These are phyloP conservation scores for Lantana camara DNA, from an alignment of 257 asterid genomes.

Conservation along the genomic window DNA sequence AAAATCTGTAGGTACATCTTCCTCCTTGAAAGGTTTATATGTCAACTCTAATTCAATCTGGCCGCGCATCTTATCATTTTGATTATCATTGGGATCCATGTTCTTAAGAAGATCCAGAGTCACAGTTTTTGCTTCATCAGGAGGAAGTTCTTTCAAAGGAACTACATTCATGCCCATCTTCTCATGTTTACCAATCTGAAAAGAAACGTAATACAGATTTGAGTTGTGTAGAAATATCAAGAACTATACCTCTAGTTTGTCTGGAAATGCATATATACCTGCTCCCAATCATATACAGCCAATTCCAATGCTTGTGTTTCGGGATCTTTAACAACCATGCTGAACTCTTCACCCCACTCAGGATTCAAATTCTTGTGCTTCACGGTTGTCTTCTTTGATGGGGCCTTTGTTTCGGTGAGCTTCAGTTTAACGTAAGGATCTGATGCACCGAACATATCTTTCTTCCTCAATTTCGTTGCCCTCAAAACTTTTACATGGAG, in stretches of 20 bases:
- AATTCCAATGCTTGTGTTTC: constrained; percentile 84
- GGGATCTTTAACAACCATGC: constrained; percentile 81
- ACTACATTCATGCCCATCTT: constrained; percentile 92
- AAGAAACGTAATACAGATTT: neutral
- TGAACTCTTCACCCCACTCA: constrained; percentile 93
- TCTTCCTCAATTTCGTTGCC: constrained; percentile 83
- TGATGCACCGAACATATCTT: constrained; percentile 88
- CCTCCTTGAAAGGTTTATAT: constrained; percentile 93
- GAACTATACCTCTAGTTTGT: neutral
- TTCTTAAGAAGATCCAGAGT: constrained; percentile 81
- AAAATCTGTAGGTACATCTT: constrained; percentile 48
- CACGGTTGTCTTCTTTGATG: constrained; percentile 91
- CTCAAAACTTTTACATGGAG: constrained; percentile 86
- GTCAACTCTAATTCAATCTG: constrained; percentile 80
- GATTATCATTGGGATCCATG: constrained; percentile 69
- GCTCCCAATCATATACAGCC: constrained; percentile 89
- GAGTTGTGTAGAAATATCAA: constrained; percentile 8
- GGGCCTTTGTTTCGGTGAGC: constrained; percentile 91
- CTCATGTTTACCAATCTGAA: constrained; percentile 90
- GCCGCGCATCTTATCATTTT: constrained; percentile 86
- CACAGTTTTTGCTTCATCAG: constrained; percentile 68
- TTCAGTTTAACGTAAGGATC: constrained; percentile 95
- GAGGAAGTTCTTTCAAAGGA: constrained; percentile 81
- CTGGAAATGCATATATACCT: constrained; percentile 47
- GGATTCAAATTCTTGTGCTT: constrained; percentile 85